A percentile compares a stretch with the other conserved stretches of the same genome.
These are phyloP conservation scores for Aspergillus avenaceus DNA, from an alignment of 495 filamentous ascomycete species.

Conservation along the genomic window DNA sequence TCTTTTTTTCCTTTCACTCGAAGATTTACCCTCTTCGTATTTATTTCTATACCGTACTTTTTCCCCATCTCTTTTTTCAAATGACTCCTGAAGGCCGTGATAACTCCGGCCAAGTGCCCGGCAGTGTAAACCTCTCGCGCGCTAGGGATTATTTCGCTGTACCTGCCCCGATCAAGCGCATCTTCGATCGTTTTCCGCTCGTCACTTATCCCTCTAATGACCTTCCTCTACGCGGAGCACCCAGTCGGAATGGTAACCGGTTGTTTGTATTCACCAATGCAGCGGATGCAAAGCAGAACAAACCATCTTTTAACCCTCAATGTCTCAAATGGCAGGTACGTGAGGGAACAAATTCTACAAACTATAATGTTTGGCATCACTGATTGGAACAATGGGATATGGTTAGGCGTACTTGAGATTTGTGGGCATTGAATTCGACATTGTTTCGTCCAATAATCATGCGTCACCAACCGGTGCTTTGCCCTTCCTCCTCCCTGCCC, in stretches of 20 bases:
- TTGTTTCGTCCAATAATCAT: conserved; percentile 82
- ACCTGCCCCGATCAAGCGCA: conserved; percentile 68
- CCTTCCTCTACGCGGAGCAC: conserved; percentile 63
- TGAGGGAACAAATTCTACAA: conserved; percentile 3
- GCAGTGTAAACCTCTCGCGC: conserved; percentile 15
- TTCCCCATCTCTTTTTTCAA: conserved; percentile 7
- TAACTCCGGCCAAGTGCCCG: conserved; percentile 18
- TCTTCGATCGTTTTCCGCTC: conserved; percentile 84
- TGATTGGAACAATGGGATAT: background rate
- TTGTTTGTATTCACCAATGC: conserved; percentile 77
- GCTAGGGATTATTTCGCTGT: conserved; percentile 54
- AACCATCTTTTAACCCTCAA: conserved; percentile 83
- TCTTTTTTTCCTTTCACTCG: background rate
- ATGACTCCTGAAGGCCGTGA: conserved; percentile 34
- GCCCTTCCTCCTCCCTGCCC: conserved; percentile 73
- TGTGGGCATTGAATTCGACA: conserved; percentile 59
- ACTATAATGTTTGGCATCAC: background rate
- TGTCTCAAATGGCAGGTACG: conserved; percentile 96
- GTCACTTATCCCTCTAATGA: conserved; percentile 71
- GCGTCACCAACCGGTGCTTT: conserved; percentile 83
- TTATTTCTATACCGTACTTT: background rate
- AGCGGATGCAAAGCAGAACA: conserved; percentile 54
- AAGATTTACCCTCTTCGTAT: background rate
- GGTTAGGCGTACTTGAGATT: conserved; percentile 80
- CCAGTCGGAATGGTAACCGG: conserved; percentile 44